Evolutionary conservation across 352 stramenopile genomes (phyloP), one percentile per base, ranked within the genome.

Genomic region (Globisporangium acanthophoron): DNA sequence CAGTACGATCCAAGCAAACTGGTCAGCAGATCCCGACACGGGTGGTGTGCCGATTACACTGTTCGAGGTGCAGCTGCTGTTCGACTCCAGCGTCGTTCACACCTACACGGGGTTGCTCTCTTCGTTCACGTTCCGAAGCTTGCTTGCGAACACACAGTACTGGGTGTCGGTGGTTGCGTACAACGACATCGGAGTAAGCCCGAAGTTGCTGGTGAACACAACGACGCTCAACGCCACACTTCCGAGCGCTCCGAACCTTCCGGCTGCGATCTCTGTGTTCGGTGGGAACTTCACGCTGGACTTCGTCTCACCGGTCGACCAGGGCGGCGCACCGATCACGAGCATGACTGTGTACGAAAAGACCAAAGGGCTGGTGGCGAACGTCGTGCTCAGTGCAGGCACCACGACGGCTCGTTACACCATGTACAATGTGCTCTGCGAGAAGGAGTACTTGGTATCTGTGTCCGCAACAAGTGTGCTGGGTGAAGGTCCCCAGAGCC

Each of bases 251-350:
- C 74, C 76, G 15, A 39, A 50, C 1, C 57, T 52, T 5, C 78
- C 78, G 0, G 31, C 73, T 1, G 62, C 64, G 2, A 37, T 76
- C 16, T 65, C 53, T 7, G 59, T 85, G 29, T 87, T 73, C 62
- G 80, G 80, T 16, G 78, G 78, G 1, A 90, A 82, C 41, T 71
- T 87, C n/a, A 88, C 76, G 5, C 56, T 88, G 13, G 58, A 81
- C 54, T 21, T 87, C 0, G 43, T 58, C 0, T 27, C 59, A 15
- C 76, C 80, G 11, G 1, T 71, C 0, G 70, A 82, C n/a, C 78
- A 73, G 0, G 80, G 80, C 37, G 80, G 80, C 21, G 58, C 61
- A 0, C 0, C 51, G 3, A 61, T 84, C 15, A 78, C 56, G 9
- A 41, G n/a, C 0, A 67, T 87, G 53, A 76, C 69, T 5, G 27